A percentile compares a stretch with the other conserved stretches of the same genome.
These are phyloP conservation scores for Geosmithia morbida DNA, from an alignment of 2,329 filamentous ascomycete genomes.

Conservation along the genomic window DNA sequence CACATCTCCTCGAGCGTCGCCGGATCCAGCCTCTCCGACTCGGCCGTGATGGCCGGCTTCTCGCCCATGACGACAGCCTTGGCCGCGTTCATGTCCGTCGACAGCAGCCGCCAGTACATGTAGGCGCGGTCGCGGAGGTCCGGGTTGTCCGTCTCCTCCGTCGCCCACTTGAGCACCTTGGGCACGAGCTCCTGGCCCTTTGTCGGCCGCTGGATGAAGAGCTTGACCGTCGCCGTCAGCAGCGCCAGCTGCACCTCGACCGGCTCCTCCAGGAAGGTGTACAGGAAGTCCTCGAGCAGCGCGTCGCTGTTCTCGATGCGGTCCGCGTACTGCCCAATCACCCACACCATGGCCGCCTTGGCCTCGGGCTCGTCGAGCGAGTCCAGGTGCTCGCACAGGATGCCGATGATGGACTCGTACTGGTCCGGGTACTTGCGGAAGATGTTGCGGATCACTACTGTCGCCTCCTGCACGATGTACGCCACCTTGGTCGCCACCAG, in stretches of 20 bases:
- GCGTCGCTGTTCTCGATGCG: slow-evolving; percentile 95
- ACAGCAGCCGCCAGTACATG: slow-evolving; percentile 98
- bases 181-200: slow-evolving; percentile 89
- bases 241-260: slow-evolving; percentile 92
- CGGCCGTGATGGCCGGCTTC: slow-evolving; percentile 90
- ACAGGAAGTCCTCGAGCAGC: slow-evolving; percentile 86
- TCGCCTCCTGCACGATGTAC: slow-evolving; percentile 97
- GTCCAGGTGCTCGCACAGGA: slow-evolving; percentile 89
- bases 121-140: slow-evolving; percentile 92
- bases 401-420: slow-evolving; percentile 95
- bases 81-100: slow-evolving; percentile 76
- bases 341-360: slow-evolving; percentile 98
- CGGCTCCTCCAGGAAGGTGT: slow-evolving; percentile 85
- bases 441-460: slow-evolving; percentile 96
- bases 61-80: slow-evolving; percentile 91
- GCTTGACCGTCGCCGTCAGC: slow-evolving; percentile 89
- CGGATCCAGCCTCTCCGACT: slow-evolving; percentile 87
- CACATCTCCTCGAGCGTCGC: slow-evolving; percentile 93
- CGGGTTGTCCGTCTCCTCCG: slow-evolving; percentile 97
- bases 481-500: slow-evolving; percentile 96
- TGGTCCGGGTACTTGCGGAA: slow-evolving; percentile 99
- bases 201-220: slow-evolving; percentile 93
- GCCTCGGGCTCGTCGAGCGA: slow-evolving; percentile 94
- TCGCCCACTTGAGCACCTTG: slow-evolving; percentile 94
- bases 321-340: slow-evolving; percentile 95